Base-by-base conservation (phyloP, 2,329 filamentous ascomycete species). In the Phialophora macrospora region DNA sequence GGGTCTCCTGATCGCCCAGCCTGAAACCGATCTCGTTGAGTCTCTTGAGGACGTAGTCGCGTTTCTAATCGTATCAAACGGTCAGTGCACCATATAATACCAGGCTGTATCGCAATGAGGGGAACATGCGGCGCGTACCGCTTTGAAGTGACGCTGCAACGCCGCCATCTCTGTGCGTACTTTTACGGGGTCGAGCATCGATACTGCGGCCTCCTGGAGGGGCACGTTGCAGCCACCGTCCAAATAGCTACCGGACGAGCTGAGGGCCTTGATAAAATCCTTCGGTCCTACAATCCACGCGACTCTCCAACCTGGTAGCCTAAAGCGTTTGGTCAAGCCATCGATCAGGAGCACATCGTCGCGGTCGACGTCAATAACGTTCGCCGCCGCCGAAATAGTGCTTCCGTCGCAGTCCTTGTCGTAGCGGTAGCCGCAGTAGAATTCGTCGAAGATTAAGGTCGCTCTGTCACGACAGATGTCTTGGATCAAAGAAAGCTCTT, bases 381-480 rank as follows among this genome's bases (percentile, higher is more conserved):
- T 97, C 75, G 92, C 90, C 4, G 94, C 94, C 8, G 93, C 90
- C 57, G 90, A 93, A 76, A 97, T 92, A 51, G 94, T 96, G 32
- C 86, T 88, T 46, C 94, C 94, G 75, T 97, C 93, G 77, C 94
- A 98, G 80, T 93, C 85, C 72, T 87, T 91, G 41, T 92, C 96
- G 82, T 98, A 98, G 81, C 97, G 97, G 34, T 97, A 98, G 24
- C 93, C 92, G 11, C 89, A 88, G 81, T 98, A 98, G 83, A 98
- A 98, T 80, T 98, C 94, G 75, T 98, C 94, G 80, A 93, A 92
- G 77, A 98, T 93, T 63, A 98, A 83, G 0, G 94, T 98, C 2
- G 93, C 93, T 62, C 93, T 88, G 71, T 93, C 91, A 75, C 93
- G 88, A 82, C 93, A 96, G 73, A 97, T 90, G 75, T 97, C 91